A percentile compares a stretch with the other conserved stretches of the same genome.
Conservation (phyloP, 345 rosid species). For the Brassica incana region DNA sequence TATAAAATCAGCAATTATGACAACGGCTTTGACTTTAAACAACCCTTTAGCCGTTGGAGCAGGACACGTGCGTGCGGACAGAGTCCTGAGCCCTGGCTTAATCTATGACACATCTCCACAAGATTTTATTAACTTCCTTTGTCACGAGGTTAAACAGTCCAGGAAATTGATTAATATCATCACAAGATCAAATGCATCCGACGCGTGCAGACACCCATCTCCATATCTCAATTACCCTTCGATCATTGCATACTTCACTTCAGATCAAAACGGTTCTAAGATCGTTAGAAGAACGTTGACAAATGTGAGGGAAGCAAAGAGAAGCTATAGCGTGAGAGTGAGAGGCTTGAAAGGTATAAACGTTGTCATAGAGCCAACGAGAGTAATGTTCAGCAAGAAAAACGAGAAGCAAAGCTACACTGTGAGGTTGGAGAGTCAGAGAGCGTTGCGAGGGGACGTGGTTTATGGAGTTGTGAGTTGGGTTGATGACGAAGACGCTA, state of each 20-base stretch:
- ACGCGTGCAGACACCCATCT: conserved; percentile 40
- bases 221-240: conserved; percentile 61
- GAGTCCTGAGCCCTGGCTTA: conserved; percentile 59
- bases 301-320: conserved; percentile 48
- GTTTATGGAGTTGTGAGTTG: conserved; percentile 55
- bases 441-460: conserved; percentile 39
- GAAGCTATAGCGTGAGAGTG: conserved; percentile 34
- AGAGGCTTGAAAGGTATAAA: conserved; percentile 50
- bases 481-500: conserved; percentile 45
- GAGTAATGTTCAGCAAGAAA: conserved; percentile 47
- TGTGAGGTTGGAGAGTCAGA: conserved; percentile 53
- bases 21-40: conserved; percentile 48
- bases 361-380: conserved; percentile 55
- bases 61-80: conserved; percentile 47
- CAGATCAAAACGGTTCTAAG: conserved; percentile 26
- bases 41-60: conserved; percentile 72
- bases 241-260: conserved; percentile 47
- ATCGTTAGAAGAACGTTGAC: conserved; percentile 51
- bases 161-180: conserved; percentile 39
- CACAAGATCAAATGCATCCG: conserved; percentile 39
- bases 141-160: conserved; percentile 41
- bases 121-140: conserved; percentile 54
- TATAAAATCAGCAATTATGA: conserved; percentile 56
- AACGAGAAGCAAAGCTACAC: conserved; percentile 53
- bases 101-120: conserved; percentile 51